Evolutionary conservation across 768 basidiomycete genomes (phyloP).

Genomic region (Serendipita sp.): DNA sequence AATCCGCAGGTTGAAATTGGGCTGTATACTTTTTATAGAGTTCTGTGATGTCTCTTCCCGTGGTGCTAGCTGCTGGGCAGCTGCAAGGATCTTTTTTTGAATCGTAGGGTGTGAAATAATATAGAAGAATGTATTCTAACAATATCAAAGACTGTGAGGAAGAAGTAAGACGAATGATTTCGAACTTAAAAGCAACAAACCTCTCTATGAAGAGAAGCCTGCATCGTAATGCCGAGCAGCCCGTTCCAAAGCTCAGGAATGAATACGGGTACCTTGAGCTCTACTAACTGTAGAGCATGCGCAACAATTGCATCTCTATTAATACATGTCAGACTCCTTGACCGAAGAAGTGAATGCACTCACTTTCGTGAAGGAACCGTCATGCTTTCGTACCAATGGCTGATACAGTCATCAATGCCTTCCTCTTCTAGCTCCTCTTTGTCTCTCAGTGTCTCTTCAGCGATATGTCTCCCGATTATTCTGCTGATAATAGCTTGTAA

Average conservation of each 20-base stretch:
- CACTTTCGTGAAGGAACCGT: not conserved
- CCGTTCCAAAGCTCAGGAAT: not conserved
- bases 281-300: not conserved
- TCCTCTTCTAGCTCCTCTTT: constrained; percentile 1
- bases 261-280: not conserved
- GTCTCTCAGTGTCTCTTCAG: not conserved
- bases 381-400: not conserved
- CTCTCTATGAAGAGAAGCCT: not conserved
- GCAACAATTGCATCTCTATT: not conserved
- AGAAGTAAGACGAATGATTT: not conserved
- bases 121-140: constrained; percentile 1
- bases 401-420: constrained; percentile 2
- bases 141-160: not conserved
- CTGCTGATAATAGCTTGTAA: not conserved
- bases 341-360: not conserved
- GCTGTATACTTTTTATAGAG: not conserved
- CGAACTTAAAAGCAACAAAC: not conserved
- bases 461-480: not conserved
- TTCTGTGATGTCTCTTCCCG: not conserved
- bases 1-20: not conserved
- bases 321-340: not conserved
- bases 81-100: not conserved
- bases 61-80: not conserved
- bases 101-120: not conserved
- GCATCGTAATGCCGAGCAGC: not conserved